phyloP scores from a whole-genome alignment of 1,284 basidiomycete species.

The Trichosporon inkin region DNA sequence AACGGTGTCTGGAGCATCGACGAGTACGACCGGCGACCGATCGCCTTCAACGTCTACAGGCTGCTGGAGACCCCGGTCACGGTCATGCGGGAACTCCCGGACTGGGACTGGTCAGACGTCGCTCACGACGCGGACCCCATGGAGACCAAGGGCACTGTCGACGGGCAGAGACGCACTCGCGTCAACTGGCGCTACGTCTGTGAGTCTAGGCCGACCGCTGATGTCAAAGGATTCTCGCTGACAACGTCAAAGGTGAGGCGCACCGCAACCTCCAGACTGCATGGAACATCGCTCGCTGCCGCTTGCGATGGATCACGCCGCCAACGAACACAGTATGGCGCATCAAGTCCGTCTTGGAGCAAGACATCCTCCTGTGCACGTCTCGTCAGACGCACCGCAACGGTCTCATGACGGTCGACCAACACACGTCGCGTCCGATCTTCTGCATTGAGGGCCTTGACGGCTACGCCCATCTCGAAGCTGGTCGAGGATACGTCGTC shows the following conservation, averaged over 20 bases:
- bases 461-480: constrained; percentile 38
- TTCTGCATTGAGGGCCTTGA: constrained; percentile 28
- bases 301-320: constrained; percentile 32
- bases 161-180: neutral
- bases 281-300: constrained; percentile 31
- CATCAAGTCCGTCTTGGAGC: constrained; percentile 38
- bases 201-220: neutral
- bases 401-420: constrained; percentile 15
- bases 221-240: neutral
- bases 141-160: neutral
- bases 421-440: constrained; percentile 20
- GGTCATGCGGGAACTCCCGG: neutral
- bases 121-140: constrained; percentile 3
- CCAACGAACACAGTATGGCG: constrained; percentile 36
- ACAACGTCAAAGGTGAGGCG: constrained; percentile 14
- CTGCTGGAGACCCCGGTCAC: constrained; percentile 8
- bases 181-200: constrained; percentile 26
- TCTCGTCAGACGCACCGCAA: constrained; percentile 16
- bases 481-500: constrained; percentile 36
- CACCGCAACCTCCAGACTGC: constrained; percentile 25
- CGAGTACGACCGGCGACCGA: constrained; percentile 10
- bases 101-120: constrained; percentile 2
- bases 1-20: constrained; percentile 11
- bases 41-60: constrained; percentile 10
- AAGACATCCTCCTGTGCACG: constrained; percentile 32